A percentile compares a stretch with the other conserved stretches of the same genome.
phyloP scores from a whole-genome alignment of 1,284 basidiomycete genomes.

The Ceratobasidium theobromae region DNA sequence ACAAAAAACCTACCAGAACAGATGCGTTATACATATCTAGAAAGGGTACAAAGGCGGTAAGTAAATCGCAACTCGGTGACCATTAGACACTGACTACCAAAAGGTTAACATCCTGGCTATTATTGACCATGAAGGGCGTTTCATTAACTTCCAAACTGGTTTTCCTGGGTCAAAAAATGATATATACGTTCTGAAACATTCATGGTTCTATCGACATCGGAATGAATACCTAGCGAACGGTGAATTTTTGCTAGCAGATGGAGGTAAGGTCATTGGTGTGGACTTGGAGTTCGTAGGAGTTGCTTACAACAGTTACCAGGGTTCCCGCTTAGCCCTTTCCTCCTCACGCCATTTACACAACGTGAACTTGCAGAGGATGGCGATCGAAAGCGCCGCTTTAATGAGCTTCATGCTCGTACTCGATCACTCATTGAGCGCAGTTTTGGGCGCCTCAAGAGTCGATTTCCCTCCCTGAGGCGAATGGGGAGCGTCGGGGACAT shows the following conservation, averaged over 20 bases:
- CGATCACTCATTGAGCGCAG: not conserved
- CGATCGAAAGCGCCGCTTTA: not conserved
- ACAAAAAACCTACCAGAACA: not conserved
- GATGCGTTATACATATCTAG: not conserved
- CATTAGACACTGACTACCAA: not conserved
- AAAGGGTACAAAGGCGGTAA: not conserved
- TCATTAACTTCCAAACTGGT: not conserved
- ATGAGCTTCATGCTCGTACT: not conserved
- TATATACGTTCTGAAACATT: not conserved
- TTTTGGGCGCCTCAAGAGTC: conserved; percentile 1
- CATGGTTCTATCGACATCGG: not conserved
- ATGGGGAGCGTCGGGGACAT: not conserved
- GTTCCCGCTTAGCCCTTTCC: not conserved
- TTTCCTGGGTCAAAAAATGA: not conserved
- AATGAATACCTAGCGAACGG: not conserved
- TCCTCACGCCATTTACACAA: not conserved
- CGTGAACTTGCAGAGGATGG: not conserved
- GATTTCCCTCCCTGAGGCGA: not conserved
- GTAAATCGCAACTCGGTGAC: not conserved
- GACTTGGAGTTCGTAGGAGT: not conserved
- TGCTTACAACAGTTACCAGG: not conserved
- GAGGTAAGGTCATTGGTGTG: not conserved
- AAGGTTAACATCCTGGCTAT: conserved; percentile 7
- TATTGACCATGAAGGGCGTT: not conserved
- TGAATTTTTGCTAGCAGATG: conserved; percentile 1